Base-by-base conservation (phyloP, 2,329 filamentous ascomycete species). In the Phaeosphaeriaceae sp. region DNA sequence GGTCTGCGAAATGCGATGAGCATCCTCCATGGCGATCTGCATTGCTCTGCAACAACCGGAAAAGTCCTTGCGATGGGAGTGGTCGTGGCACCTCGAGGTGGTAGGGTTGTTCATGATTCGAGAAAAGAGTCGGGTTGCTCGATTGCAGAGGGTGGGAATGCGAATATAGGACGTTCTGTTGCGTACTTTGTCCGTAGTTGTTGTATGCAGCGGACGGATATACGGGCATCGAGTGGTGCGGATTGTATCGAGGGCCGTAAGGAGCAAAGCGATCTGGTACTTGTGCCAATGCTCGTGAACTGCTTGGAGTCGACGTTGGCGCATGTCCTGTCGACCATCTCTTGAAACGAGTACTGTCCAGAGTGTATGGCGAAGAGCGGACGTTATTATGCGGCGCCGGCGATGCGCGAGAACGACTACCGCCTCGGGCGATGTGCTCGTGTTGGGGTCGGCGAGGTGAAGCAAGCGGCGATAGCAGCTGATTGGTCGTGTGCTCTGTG, bases 31-130 rank as follows among this genome's bases (percentile, higher is more conserved):
- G 87, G 11, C 88, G 85, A 61, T 92, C 89, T 1, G 86, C 88
- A 66, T 92, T 92, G 79, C 88, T 91, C 73, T 91, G 89, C 1
- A 92, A 83, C 81, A 91, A 88, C 58, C 88, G 85, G 78, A 91
- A 91, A 10, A 91, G 80, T 1, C 89, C 88, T 70, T 92, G 89
- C 0, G 89, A 91, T n/a, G 90, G 83, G 3, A 79, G 61, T 25
- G 79, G 80, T 46, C 88, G 83, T 9, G 88, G 86, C 1, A 83
- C 84, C 60, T 89, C 86, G 7, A 78, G 72, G 45, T 73, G 68
- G 84, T 87, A 71, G 79, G 81, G 62, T 80, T 85, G 63, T 77
- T 80, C 65, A 83, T 84, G 72, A 77, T 83, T 67, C 77, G 82
- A 74, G 79, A 84, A 62, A 78, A 79, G 71, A 79, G 68, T 62